phyloP scores from a whole-genome alignment of 2,329 filamentous ascomycete species.

The Volutella citrinella region DNA sequence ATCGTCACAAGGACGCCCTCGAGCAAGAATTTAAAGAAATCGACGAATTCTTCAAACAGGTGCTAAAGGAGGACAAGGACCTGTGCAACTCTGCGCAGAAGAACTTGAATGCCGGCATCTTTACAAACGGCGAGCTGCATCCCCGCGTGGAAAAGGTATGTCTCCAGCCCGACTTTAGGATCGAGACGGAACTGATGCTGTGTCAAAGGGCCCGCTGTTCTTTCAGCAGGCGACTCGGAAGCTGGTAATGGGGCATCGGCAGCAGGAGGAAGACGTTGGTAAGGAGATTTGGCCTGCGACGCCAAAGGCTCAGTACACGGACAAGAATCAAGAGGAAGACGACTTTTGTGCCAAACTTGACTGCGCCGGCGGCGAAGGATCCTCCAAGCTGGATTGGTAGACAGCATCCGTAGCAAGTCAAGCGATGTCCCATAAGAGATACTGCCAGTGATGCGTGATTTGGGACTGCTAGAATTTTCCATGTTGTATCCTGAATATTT shows the following conservation, averaged over 20 bases:
- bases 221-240: slow-evolving; percentile 51
- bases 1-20: slow-evolving; percentile 53
- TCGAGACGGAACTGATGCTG: neutral
- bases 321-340: slow-evolving; percentile 9
- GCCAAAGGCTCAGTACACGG: slow-evolving; percentile 24
- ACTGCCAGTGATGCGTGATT: too few species aligned
- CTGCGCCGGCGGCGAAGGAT: slow-evolving; percentile 1
- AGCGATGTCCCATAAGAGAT: too few species aligned
- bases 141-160: slow-evolving; percentile 48
- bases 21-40: slow-evolving; percentile 54
- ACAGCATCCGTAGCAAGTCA: too few species aligned
- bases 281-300: slow-evolving; percentile 50
- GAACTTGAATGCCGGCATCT: slow-evolving; percentile 59
- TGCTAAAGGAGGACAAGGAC: slow-evolving; percentile 61
- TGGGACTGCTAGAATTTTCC: too few species aligned
- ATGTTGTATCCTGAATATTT: too few species aligned
- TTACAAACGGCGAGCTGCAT: slow-evolving; percentile 60
- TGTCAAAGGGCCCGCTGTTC: slow-evolving; percentile 47
- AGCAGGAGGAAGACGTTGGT: slow-evolving; percentile 41
- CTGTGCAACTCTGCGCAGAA: slow-evolving; percentile 56
- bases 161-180: accelerated
- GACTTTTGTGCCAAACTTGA: slow-evolving; percentile 9
- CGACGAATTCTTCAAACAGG: slow-evolving; percentile 56
- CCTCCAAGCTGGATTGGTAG: slow-evolving; percentile 8
- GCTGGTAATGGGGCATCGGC: slow-evolving; percentile 42